Base-by-base conservation (phyloP, 129 eudicot genomes). In the Cynara cardunculus region DNA sequence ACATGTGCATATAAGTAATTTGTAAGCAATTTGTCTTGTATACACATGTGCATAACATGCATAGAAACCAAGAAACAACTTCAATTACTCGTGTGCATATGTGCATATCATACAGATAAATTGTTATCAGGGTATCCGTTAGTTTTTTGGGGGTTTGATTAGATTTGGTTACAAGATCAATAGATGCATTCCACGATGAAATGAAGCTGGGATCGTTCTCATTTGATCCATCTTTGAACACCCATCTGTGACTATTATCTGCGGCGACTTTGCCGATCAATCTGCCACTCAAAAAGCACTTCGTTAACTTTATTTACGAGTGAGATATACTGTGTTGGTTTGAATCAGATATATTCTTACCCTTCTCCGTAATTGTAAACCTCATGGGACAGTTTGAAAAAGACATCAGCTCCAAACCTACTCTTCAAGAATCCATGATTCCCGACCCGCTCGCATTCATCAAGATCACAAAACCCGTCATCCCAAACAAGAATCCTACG, bases 401-500 rank as follows among this genome's bases (percentile, higher is more conserved):
- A 93, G 18, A 90, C 78, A 74, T 93, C 94, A 84, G 94, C 87
- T 75, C 98, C 96, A 90, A 93, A 90, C 41, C 82, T 72, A 24
- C 82, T 56, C 74, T 83, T 85, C 22, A 64, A 61, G 49, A 82
- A 85, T 79, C 90, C 91, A 39, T 83, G 74, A 62, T 82, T 87
- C 41, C 78, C 81, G 16, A 84, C 84, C 62, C 87, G 79, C 69
- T 90, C 94, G 24, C 94, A 93, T 82, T 87, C 94, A 74, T 76
- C 84, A 79, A 93, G 82, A 86, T 93, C 98, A 67, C 96, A 90
- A 74, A 82, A 93, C 25, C 98, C 96, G 73, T 93, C 98, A 83
- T 93, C 98, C 98, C 98, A 93, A 14, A 93, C 94, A 78, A 93
- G 94, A 78, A 90, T 93, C 98, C 98, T 93, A 84, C 37, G 28